Evolutionary conservation across 2,329 filamentous ascomycete species (phyloP), one percentile per base, ranked within the genome.

Genomic region (Dactylonectria estremocensis): DNA sequence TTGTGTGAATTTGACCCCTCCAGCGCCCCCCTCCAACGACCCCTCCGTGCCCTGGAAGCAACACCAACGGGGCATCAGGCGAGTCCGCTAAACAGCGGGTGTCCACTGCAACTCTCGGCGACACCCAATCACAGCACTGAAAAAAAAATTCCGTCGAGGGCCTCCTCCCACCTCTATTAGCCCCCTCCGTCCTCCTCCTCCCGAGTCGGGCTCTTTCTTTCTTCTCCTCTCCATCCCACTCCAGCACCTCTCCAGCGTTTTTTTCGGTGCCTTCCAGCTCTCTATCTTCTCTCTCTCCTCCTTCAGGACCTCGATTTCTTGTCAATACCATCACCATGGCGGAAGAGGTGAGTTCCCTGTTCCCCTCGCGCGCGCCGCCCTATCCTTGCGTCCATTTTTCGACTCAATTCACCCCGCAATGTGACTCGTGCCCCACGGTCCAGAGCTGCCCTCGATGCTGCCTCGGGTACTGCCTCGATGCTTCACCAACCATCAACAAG

Each of bases 261-360:
- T 73, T 73, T 69, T 60, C 64, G 61, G 64, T 68, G 64, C 69
- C 60, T 61, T 64, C 54, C 66, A 61, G 49, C 63, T 56, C 64
- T 61, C 64, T 59, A 73, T 64, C 66, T 64, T 70, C 70, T 74
- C 71, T 74, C 70, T 77, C 74, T 69, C 75, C 72, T 71, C 70
- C 65, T 66, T 71, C 69, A 74, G 72, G 74, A 79, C 70, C 69
- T 76, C 75, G 72, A 72, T 72, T 78, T 78, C 76, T 79, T 77
- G 80, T 77, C 76, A 78, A 84, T 82, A 81, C 80, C 80, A 80
- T 85, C 87, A 88, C 82, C 78, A 90, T 90, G 88, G 81, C 87
- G 77, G 87, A 89, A 72, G 86, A 88, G 80, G 87, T 89, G 83
- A 84, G 87, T 82, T 69, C 24, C 52, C 56, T 60, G 48, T 46